Percentiles rank a stretch among this genome's conserved stretches.
Evolutionary conservation across 208 protist genomes (phyloP).

Genomic region (Trichomonas vaginalis): DNA sequence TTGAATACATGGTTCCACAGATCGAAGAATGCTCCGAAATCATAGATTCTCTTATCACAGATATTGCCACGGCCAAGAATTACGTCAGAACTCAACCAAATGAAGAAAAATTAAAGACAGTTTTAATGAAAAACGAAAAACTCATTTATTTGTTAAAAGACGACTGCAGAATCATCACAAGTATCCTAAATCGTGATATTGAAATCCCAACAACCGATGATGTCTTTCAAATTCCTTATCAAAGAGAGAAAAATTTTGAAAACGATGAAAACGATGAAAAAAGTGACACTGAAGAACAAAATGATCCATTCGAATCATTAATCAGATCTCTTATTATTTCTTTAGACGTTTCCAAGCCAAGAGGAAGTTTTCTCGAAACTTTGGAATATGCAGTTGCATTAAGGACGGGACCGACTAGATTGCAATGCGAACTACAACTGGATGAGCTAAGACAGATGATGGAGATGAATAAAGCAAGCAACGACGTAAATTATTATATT

Average conservation of each 20-base stretch:
- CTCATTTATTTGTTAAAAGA: background rate
- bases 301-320: background rate
- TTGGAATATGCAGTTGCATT: background rate
- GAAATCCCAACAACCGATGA: background rate
- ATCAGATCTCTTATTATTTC: background rate
- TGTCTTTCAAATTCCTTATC: background rate
- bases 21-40: background rate
- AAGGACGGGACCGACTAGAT: background rate
- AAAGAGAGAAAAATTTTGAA: background rate
- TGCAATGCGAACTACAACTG: background rate
- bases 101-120: background rate
- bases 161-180: background rate
- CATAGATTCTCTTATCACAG: background rate
- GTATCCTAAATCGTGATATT: background rate
- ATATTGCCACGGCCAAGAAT: background rate
- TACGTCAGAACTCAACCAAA: background rate
- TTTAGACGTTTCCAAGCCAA: background rate
- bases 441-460: conserved; percentile 2
- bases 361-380: background rate
- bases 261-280: background rate
- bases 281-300: background rate
- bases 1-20: background rate
- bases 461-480: background rate
- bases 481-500: background rate
- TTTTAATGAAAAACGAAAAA: background rate